Conservation (phyloP, 23 red algal genomes). For the Gracilaria domingensis region DNA sequence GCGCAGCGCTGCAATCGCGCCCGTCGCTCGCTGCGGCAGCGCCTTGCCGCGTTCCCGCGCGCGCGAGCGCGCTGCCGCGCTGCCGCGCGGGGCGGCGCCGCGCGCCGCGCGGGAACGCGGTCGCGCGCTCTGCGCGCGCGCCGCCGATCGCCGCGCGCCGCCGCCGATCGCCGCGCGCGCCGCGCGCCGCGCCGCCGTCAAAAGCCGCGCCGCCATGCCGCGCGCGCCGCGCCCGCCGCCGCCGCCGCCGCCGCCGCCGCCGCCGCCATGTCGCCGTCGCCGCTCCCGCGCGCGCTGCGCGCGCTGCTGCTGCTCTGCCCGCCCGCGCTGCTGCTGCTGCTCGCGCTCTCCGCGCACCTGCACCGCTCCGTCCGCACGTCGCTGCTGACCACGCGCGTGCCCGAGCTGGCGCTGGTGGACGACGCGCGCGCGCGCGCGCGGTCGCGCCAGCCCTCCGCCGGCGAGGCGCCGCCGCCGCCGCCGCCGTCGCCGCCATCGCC, state of each 20-base stretch:
- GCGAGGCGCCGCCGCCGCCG: too few relatives aligned
- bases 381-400: too few relatives aligned
- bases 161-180: neutral
- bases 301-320: neutral
- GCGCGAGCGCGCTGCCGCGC: too few relatives aligned
- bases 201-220: neutral
- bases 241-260: neutral
- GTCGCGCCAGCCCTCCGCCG: too few relatives aligned
- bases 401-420: neutral
- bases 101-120: conserved; percentile 5
- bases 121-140: neutral
- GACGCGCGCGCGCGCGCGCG: too few relatives aligned
- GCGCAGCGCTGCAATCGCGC: neutral
- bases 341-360: neutral
- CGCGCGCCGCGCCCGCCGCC: neutral
- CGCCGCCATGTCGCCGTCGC: neutral
- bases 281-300: neutral
- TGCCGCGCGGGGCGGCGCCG: neutral
- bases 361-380: too few relatives aligned
- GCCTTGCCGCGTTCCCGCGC: too few relatives aligned
- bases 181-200: neutral
- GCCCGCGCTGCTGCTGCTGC: neutral
- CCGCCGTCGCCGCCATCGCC: too few relatives aligned
- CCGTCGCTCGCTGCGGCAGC: neutral
- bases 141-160: neutral